Evolutionary conservation across 305 asterid species (phyloP).

Genomic region (Solanum aculeatissimum): DNA sequence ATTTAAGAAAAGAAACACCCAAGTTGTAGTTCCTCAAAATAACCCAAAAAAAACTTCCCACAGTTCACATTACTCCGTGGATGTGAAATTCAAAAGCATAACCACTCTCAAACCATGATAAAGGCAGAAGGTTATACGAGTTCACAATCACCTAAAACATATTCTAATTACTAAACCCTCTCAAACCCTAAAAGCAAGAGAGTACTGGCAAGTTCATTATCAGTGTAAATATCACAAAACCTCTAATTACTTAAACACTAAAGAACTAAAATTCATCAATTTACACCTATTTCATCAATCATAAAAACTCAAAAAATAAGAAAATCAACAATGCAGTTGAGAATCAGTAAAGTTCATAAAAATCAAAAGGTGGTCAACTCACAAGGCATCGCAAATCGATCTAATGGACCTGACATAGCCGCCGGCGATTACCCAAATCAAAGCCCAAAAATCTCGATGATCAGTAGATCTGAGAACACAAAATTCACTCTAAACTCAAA

Average conservation of each 20-base stretch:
- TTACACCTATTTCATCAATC: background rate
- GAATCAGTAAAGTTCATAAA: background rate
- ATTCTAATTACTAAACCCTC: background rate
- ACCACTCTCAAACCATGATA: background rate
- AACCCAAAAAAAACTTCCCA: background rate
- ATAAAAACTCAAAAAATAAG: background rate
- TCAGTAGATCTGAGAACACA: background rate
- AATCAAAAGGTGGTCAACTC: conserved; percentile 9
- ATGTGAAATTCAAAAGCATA: background rate
- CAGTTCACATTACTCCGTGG: background rate
- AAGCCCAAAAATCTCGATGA: conserved; percentile 8
- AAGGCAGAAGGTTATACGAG: background rate
- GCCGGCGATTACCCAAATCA: conserved; percentile 17
- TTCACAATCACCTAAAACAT: background rate
- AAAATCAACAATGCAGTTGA: background rate
- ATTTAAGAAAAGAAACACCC: background rate
- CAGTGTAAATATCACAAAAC: background rate
- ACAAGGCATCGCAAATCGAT: conserved; percentile 71
- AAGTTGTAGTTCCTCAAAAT: background rate
- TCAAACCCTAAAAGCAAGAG: background rate
- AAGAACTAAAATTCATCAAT: background rate
- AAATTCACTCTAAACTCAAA: background rate
- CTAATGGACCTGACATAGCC: conserved; percentile 56
- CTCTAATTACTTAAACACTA: background rate
- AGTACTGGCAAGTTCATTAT: background rate